phyloP scores from a whole-genome alignment of 495 filamentous ascomycete species.

The Glarea lozoyensis region DNA sequence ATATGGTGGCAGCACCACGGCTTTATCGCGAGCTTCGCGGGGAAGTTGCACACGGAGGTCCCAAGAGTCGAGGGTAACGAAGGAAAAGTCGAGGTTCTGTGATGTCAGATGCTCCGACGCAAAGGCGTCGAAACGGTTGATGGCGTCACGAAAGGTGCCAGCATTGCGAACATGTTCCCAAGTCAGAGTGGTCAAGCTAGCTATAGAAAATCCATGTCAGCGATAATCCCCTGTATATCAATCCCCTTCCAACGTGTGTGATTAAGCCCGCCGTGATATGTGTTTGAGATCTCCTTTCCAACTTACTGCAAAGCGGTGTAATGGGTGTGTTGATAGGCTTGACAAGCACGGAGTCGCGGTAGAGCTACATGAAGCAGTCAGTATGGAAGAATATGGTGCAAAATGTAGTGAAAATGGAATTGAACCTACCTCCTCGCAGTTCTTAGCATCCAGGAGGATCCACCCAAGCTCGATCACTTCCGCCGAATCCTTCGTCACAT shows the following conservation, averaged over 20 bases:
- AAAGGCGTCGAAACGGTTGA: constrained; percentile 89
- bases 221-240: background rate
- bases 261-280: constrained; percentile 3
- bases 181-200: constrained; percentile 92
- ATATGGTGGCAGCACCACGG: constrained; percentile 91
- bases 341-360: constrained; percentile 91
- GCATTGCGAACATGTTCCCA: constrained; percentile 98
- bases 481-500: constrained; percentile 97
- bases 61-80: constrained; percentile 97
- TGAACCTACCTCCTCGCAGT: constrained; percentile 75
- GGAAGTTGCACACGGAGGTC: constrained; percentile 96
- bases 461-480: constrained; percentile 98
- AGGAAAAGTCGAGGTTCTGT: constrained; percentile 89
- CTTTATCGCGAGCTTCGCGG: constrained; percentile 94
- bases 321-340: constrained; percentile 98
- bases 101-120: constrained; percentile 77
- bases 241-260: background rate
- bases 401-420: background rate
- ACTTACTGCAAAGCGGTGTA: constrained; percentile 97
- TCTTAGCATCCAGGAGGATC: constrained; percentile 89
- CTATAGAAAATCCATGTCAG: constrained; percentile 25
- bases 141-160: constrained; percentile 91
- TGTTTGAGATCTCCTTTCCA: background rate
- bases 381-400: constrained; percentile 1
- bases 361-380: constrained; percentile 48